A percentile compares a stretch with the other conserved stretches of the same genome.
Conservation (phyloP, 164 flowering plant genomes). For the Nelumbo lutea region DNA sequence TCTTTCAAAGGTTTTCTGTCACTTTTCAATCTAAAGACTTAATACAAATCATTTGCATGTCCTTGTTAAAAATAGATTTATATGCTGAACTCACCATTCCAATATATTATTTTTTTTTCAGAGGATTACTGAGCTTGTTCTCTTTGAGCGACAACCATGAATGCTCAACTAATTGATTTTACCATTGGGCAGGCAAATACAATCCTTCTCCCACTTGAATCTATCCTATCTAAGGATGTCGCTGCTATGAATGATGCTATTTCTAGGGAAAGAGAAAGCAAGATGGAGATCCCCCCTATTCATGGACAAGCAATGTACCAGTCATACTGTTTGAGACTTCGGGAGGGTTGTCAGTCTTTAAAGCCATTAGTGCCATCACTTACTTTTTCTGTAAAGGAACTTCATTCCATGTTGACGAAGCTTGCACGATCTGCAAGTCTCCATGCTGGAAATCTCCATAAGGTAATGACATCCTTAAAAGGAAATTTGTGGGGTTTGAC, state of each 20-base stretch:
- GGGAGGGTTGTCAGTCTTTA: slow-evolving; percentile 60
- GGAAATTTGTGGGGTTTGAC: neutral
- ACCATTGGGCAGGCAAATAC: slow-evolving; percentile 53
- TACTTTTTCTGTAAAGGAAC: slow-evolving; percentile 59
- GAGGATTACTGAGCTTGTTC: slow-evolving; percentile 1
- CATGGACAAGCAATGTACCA: slow-evolving; percentile 95
- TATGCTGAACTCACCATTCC: neutral
- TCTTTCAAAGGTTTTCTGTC: slow-evolving; percentile 61
- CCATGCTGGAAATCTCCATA: slow-evolving; percentile 95
- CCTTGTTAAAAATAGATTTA: neutral
- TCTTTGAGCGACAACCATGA: neutral
- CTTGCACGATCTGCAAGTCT: slow-evolving; percentile 82
- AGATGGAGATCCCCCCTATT: slow-evolving; percentile 65
- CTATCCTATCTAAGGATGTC: slow-evolving; percentile 76
- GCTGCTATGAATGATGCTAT: slow-evolving; percentile 83
- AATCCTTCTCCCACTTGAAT: slow-evolving; percentile 82
- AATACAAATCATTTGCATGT: slow-evolving; percentile 9
- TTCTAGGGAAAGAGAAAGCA: slow-evolving; percentile 62
- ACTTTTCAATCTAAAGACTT: neutral
- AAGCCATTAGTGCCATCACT: slow-evolving; percentile 72
- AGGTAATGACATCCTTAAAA: slow-evolving; percentile 31
- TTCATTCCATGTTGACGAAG: slow-evolving; percentile 60
- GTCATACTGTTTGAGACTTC: slow-evolving; percentile 59
- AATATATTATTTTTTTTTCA: neutral
- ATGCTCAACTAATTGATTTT: slow-evolving; percentile 6